Conservation (phyloP, 306 rosid genomes). For the Casuarina glauca region DNA sequence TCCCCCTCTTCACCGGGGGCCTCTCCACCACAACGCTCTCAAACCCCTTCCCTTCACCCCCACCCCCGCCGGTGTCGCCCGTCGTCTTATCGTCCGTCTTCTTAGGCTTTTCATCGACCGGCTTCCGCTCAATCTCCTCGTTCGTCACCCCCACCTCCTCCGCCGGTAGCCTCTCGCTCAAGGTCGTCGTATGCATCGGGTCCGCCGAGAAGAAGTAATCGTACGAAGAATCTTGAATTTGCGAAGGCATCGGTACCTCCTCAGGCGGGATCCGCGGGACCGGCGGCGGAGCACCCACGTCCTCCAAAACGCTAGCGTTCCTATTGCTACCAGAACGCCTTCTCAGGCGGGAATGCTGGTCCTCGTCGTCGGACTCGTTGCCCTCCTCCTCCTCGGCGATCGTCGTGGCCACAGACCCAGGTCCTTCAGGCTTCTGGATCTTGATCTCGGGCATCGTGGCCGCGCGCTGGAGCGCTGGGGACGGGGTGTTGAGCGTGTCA, state of each 20-base stretch:
- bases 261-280: conserved; percentile 35
- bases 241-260: conserved; percentile 33
- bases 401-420: conserved; percentile 35
- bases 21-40: conserved; percentile 13
- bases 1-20: conserved; percentile 47
- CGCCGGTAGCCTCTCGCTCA: conserved; percentile 26
- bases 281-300: conserved; percentile 40
- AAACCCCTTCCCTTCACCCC: conserved; percentile 1
- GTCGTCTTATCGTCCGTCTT: conserved; percentile 40
- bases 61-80: conserved; percentile 26
- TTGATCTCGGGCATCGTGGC: conserved; percentile 73
- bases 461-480: conserved; percentile 51
- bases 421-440: conserved; percentile 31
- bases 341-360: neutral
- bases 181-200: conserved; percentile 48
- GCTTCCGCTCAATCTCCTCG: conserved; percentile 42
- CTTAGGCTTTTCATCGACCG: conserved; percentile 37
- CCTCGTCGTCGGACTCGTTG: conserved; percentile 38
- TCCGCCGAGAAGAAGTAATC: conserved; percentile 67
- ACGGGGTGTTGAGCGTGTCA: too few species aligned
- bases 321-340: conserved; percentile 30
- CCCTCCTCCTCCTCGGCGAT: conserved; percentile 60
- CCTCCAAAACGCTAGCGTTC: conserved; percentile 26
- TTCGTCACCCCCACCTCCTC: conserved; percentile 32
- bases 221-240: conserved; percentile 41